Base-by-base conservation (phyloP, 305 asterid species). In the Plantago coronopus region DNA sequence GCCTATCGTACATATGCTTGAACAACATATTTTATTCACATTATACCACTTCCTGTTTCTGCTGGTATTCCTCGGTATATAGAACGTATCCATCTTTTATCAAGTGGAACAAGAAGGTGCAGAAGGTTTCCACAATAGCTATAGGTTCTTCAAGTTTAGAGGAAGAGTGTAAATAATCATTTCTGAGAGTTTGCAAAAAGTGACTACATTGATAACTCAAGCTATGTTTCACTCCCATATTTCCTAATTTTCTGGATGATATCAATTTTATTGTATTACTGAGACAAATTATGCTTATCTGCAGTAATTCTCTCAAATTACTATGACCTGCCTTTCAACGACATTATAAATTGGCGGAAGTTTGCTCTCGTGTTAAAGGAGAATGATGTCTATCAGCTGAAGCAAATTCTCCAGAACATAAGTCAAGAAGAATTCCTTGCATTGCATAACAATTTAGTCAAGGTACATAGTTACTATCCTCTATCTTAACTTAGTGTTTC, bases 281-380 rank as follows among this genome's bases (percentile, higher is more conserved):
- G 53, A 56, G 27, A n/a, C 16, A n/a, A 42, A 54, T 42, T 54
- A 43, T 64, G 64, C 53, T 72, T 79, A 25, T 20, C 69, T 81
- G 80, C 90, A 93, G 99, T 93, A 78, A 85, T 93, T 85, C 87
- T 93, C 59, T 93, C 99, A 3, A 64, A 93, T 72, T 93, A 87
- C 79, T 93, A 93, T 48, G 95, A 93, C 75, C 75, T 93, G 74
- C 99, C 99, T 29, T 91, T 88, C 86, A 91, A 86, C 37, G 96
- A 91, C 78, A 65, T 89, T 62, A 51, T 93, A 25, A 69, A 87
- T 66, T 93, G 99, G 99, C 85, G 64, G 57, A 83, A 89, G 59
- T 93, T 93, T 53, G 49, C 91, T 25, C 90, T 93, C 48, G 73
- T 93, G 51, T 75, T 89, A 59, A 83, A 73, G 84, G 94, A 89